Conservation (phyloP, 2,329 filamentous ascomycete genomes). For the Beauveria rudraprayagi region DNA sequence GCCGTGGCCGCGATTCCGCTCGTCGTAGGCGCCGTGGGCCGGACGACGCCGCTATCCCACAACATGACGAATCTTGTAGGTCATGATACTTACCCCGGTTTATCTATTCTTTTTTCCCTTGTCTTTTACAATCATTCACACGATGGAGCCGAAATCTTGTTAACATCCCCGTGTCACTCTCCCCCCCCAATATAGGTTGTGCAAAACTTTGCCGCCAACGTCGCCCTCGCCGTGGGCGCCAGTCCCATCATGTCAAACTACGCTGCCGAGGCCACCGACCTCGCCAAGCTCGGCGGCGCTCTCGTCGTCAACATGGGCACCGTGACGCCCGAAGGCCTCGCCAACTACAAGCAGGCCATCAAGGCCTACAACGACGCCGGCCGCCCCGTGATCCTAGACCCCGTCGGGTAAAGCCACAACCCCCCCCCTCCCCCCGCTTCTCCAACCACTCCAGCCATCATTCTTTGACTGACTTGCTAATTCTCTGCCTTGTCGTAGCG, state of each 20-base stretch:
- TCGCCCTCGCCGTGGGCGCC: conserved; percentile 74
- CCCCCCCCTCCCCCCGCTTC: background rate
- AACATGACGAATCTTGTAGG: conserved; percentile 89
- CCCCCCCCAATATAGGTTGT: conserved; percentile 45
- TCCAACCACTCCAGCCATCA: background rate
- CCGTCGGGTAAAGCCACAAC: conserved; percentile 64
- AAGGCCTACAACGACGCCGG: conserved; percentile 71
- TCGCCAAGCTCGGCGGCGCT: conserved; percentile 67
- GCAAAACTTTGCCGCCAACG: conserved; percentile 89
- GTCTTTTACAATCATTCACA: background rate
- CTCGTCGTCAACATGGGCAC: conserved; percentile 96
- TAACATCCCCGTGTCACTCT: too few species aligned
- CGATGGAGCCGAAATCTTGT: too few species aligned
- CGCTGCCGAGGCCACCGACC: conserved; percentile 70
- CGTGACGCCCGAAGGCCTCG: conserved; percentile 64
- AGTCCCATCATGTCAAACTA: conserved; percentile 94
- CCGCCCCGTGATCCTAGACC: conserved; percentile 75
- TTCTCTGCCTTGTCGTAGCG: conserved; percentile 31
- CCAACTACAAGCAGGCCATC: conserved; percentile 66
- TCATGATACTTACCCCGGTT: background rate
- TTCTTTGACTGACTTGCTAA: background rate
- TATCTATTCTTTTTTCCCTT: background rate
- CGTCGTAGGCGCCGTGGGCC: conserved; percentile 53
- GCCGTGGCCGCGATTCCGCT: conserved; percentile 41
- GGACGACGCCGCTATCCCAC: conserved; percentile 67